These are phyloP conservation scores for Pichia sp. DNA, from an alignment of 1,139 yeast species.

Conservation along the genomic window DNA sequence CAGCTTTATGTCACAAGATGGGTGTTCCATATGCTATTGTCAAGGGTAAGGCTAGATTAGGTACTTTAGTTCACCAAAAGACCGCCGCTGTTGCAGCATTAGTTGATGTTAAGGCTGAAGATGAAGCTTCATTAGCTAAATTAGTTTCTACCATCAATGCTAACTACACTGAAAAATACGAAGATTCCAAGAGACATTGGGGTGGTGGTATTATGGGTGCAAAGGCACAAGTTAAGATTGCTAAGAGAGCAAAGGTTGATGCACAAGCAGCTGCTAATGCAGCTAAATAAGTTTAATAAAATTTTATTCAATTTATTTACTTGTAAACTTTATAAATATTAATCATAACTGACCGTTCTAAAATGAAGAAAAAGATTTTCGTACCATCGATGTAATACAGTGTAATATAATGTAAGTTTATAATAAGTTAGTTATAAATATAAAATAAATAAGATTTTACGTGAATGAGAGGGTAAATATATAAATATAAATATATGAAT, in stretches of 20 bases:
- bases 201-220: constrained; percentile 99
- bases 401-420: not conserved
- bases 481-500: not conserved
- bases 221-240: constrained; percentile 73
- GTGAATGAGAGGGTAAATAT: not conserved
- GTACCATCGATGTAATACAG: too few relatives aligned
- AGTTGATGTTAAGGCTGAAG: constrained; percentile 90
- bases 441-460: not conserved
- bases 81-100: constrained; percentile 95
- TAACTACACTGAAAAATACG: constrained; percentile 88
- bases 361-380: too few relatives aligned
- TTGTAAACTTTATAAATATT: not conserved
- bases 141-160: constrained; percentile 87
- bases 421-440: not conserved
- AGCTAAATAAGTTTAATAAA: constrained; percentile 5
- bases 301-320: not conserved
- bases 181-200: constrained; percentile 96
- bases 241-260: constrained; percentile 39
- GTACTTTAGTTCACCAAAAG: constrained; percentile 95
- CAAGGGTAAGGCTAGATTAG: constrained; percentile 98
- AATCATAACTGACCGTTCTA: not conserved
- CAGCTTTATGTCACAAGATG: constrained; percentile 98
- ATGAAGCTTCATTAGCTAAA: constrained; percentile 89
- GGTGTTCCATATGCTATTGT: constrained; percentile 98
- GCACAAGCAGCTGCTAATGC: constrained; percentile 30